Evolutionary conservation across 1,284 basidiomycete genomes (phyloP).

Genomic region (Laetiporus sulphureus): DNA sequence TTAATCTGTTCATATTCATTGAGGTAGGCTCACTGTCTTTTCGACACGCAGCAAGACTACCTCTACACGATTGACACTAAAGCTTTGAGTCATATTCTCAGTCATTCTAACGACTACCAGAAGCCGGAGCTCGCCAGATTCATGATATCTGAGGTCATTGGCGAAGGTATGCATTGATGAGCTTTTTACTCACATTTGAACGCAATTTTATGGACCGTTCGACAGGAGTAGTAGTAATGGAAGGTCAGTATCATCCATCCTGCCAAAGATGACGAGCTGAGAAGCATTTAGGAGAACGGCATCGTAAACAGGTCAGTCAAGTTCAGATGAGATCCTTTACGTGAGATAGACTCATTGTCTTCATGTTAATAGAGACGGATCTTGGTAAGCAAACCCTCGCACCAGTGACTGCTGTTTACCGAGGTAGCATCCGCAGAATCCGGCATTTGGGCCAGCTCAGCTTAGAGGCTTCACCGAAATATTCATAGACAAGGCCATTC

Average conservation of each 20-base stretch:
- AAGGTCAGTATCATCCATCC: background rate
- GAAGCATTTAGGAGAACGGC: slow-evolving; percentile 9
- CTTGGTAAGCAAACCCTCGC: slow-evolving; percentile 6
- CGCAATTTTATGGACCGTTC: background rate
- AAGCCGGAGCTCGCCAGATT: slow-evolving; percentile 35
- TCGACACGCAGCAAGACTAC: slow-evolving; percentile 25
- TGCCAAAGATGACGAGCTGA: background rate
- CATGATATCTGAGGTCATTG: slow-evolving; percentile 32
- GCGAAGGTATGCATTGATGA: slow-evolving; percentile 27
- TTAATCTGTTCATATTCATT: background rate
- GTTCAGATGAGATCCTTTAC: background rate
- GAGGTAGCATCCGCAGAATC: slow-evolving; percentile 32
- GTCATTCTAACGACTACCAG: slow-evolving; percentile 38
- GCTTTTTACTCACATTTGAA: background rate
- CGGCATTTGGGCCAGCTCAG: slow-evolving; percentile 48
- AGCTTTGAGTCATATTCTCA: slow-evolving; percentile 20
- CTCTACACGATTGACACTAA: slow-evolving; percentile 34
- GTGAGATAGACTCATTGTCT: background rate
- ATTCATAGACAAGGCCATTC: slow-evolving; percentile 44
- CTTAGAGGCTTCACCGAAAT: slow-evolving; percentile 47
- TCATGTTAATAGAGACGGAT: slow-evolving; percentile 8
- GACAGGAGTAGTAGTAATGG: background rate
- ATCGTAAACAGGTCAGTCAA: slow-evolving; percentile 11
- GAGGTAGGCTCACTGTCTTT: too few relatives aligned
- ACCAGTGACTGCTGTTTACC: background rate